Conservation (phyloP, 352 stramenopile species). For the Plasmopara halstedii region DNA sequence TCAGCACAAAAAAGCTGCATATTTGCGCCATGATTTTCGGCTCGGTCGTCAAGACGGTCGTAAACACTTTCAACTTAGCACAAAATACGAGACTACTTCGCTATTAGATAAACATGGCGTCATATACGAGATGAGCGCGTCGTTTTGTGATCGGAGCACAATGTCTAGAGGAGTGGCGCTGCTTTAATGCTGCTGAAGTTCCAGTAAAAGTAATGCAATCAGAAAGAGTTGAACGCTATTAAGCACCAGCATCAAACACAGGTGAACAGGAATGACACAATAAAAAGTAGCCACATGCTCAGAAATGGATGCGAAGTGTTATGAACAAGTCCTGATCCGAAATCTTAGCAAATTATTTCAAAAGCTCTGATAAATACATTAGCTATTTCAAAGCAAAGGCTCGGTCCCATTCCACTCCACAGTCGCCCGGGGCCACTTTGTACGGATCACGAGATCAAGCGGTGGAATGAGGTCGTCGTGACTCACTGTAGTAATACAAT, state of each 20-base stretch:
- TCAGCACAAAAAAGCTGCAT: constrained; percentile 42
- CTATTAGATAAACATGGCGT: constrained; percentile 23
- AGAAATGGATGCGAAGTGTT: constrained; percentile 50
- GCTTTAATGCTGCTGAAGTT: constrained; percentile 59
- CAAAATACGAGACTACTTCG: constrained; percentile 27
- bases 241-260: constrained; percentile 26
- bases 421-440: constrained; percentile 68
- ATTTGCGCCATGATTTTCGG: constrained; percentile 42
- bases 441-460: constrained; percentile 86
- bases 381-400: constrained; percentile 54
- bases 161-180: constrained; percentile 24
- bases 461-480: constrained; percentile 73
- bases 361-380: neutral
- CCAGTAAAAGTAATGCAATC: constrained; percentile 55
- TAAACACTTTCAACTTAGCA: constrained; percentile 43
- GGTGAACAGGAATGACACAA: constrained; percentile 23
- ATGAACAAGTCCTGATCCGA: constrained; percentile 37
- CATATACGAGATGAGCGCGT: constrained; percentile 31
- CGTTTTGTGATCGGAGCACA: neutral
- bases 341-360: constrained; percentile 26
- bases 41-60: constrained; percentile 35
- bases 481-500: constrained; percentile 23
- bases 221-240: constrained; percentile 57
- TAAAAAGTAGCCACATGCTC: constrained; percentile 43
- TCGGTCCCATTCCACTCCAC: constrained; percentile 87